Base-by-base conservation (phyloP, 306 rosid species). In the Abrus precatorius region DNA sequence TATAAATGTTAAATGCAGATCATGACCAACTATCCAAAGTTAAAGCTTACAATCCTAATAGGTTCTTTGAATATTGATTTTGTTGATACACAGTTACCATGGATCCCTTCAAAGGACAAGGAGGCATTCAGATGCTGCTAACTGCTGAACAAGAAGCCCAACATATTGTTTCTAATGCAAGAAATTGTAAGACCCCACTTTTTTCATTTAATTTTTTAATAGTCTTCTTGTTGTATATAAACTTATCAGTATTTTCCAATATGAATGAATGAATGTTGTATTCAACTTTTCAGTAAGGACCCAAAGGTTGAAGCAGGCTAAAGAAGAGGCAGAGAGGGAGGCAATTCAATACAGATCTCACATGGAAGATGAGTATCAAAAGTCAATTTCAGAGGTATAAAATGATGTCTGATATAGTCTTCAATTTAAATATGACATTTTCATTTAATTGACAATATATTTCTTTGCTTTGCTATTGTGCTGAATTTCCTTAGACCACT, bases 81-180 rank as follows among this genome's bases (percentile, higher is more conserved):
- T 67, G 64, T 69, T 54, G 48, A 52, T 34, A 55, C 27, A 41
- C 75, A 85, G 85, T 48, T 69, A 57, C 59, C 44, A 93, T 93
- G 97, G 94, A 93, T 64, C 82, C 94, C 1, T 85, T 88, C 13
- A 85, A 85, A 90, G 98, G 98, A 74, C 94, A 91, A 85, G 97
- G 98, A 32, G 91, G 97, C 81, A 93, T 93, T 83, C 98, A 93
- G 55, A 91, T 91, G 97, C 85, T 92, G 50, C 82, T 94, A 66
- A 87, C 90, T 9, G 96, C 93, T 56, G 98, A 94, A 66, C 96
- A 90, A 85, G 98, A 94, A 76, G 98, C 96, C 44, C 98, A 94
- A 77, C 89, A 86, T 10, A 85, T 90, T 77, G 82, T 94, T 69
- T 84, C 91, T 50, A 74, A 28, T 28, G 98, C 98, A 75, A 92